A percentile compares a stretch with the other conserved stretches of the same genome.
phyloP scores from a whole-genome alignment of 257 asterid species.

The Petunia axillaris region DNA sequence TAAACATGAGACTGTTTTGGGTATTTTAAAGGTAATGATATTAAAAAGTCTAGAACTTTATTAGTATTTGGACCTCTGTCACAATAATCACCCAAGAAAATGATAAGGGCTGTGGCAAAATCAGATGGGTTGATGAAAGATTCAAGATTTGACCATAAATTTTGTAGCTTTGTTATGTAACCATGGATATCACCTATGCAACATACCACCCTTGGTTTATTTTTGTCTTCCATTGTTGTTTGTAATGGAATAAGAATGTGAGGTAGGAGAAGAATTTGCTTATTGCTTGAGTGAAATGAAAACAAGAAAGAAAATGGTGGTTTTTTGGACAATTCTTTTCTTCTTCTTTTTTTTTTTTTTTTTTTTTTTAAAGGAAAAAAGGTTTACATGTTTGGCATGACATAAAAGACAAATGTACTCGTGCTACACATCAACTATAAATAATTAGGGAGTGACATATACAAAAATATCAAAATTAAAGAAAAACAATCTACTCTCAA shows the following conservation, averaged over 20 bases:
- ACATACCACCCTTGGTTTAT: constrained; percentile 55
- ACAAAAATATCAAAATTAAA: no score
- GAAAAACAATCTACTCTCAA: no score
- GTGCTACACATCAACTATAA: no score
- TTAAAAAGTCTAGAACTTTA: constrained; percentile 71
- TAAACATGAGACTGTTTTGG: constrained; percentile 83
- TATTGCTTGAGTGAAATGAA: background rate
- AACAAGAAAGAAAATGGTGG: no score
- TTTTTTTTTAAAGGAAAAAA: no score
- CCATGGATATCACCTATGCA: constrained; percentile 94
- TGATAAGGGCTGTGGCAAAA: constrained; percentile 65
- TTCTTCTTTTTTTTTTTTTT: no score
- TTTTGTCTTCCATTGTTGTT: constrained; percentile 20
- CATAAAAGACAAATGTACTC: no score
- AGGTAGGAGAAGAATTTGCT: background rate
- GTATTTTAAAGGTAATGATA: constrained; percentile 69
- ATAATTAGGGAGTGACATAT: no score
- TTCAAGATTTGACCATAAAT: constrained; percentile 83
- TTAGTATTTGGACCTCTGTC: constrained; percentile 78
- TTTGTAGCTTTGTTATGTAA: constrained; percentile 61
- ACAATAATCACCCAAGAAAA: constrained; percentile 95
- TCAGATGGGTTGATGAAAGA: constrained; percentile 52
- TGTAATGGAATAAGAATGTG: background rate
- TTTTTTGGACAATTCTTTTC: no score
- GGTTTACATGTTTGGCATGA: no score